phyloP scores from a whole-genome alignment of 2,329 filamentous ascomycete species.

The Neonectria ditissima region DNA sequence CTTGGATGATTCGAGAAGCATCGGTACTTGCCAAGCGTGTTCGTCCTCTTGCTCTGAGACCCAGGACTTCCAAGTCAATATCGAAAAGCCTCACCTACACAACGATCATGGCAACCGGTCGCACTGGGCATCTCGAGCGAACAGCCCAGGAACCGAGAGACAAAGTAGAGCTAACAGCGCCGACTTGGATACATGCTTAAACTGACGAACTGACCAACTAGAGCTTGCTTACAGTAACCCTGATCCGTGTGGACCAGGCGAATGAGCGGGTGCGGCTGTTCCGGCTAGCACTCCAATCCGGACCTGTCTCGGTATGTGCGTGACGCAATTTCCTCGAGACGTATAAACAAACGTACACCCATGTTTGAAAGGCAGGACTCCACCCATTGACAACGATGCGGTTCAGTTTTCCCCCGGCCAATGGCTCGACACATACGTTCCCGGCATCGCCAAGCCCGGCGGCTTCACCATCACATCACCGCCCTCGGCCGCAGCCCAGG shows the following conservation, averaged over 20 bases:
- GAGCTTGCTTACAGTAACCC: constrained; percentile 70
- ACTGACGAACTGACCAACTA: constrained; percentile 33
- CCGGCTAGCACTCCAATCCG: constrained; percentile 67
- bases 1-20: neutral
- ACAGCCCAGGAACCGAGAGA: constrained; percentile 78
- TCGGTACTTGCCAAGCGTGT: neutral
- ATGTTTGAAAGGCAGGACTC: neutral
- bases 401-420: constrained; percentile 81
- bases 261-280: constrained; percentile 78
- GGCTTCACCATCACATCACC: constrained; percentile 90
- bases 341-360: neutral
- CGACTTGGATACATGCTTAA: neutral
- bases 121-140: constrained; percentile 40
- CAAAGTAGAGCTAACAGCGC: constrained; percentile 52
- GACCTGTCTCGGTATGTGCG: constrained; percentile 59
- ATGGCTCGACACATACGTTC: constrained; percentile 88
- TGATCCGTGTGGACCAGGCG: constrained; percentile 71
- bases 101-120: constrained; percentile 33
- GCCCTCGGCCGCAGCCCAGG: constrained; percentile 66
- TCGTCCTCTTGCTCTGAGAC: neutral
- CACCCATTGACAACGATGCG: too few relatives aligned
- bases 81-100: neutral
- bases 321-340: neutral
- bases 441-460: constrained; percentile 75
- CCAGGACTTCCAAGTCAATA: neutral